A percentile compares a stretch with the other conserved stretches of the same genome.
phyloP scores from a whole-genome alignment of 495 filamentous ascomycete species.

The Xylaria bambusicola region DNA sequence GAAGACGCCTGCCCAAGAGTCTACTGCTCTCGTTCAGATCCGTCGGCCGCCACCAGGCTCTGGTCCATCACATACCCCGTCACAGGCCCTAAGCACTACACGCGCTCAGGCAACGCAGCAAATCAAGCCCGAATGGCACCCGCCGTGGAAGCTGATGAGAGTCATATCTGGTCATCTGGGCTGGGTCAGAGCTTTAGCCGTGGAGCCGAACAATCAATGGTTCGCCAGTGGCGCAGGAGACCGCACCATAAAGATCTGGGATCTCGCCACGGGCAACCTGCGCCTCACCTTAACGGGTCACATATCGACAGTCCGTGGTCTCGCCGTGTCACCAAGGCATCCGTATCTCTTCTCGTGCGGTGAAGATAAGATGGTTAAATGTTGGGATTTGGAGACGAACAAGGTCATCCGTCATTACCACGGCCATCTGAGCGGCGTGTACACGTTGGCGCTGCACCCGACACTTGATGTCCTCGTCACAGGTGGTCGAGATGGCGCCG shows the following conservation, averaged over 20 bases:
- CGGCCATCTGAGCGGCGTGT: constrained; percentile 94
- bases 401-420: constrained; percentile 99
- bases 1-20: constrained; percentile 41
- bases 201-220: constrained; percentile 97
- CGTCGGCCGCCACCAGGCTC: constrained; percentile 23
- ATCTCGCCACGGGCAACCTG: constrained; percentile 81
- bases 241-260: constrained; percentile 98
- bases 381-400: constrained; percentile 98
- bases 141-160: constrained; percentile 97
- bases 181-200: constrained; percentile 88
- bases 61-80: constrained; percentile 27
- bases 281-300: constrained; percentile 92
- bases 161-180: constrained; percentile 96
- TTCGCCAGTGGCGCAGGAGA: constrained; percentile 97
- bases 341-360: constrained; percentile 98
- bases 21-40: constrained; percentile 62
- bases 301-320: constrained; percentile 92
- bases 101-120: constrained; percentile 70
- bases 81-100: constrained; percentile 56
- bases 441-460: constrained; percentile 87
- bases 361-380: constrained; percentile 99
- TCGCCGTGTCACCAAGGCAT: constrained; percentile 91
- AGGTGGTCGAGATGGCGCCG: constrained; percentile 91
- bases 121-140: constrained; percentile 87
- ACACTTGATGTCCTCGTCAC: constrained; percentile 94